Evolutionary conservation across 768 basidiomycete species (phyloP), one percentile per base, ranked within the genome.

Genomic region (Lentinula detonsa): DNA sequence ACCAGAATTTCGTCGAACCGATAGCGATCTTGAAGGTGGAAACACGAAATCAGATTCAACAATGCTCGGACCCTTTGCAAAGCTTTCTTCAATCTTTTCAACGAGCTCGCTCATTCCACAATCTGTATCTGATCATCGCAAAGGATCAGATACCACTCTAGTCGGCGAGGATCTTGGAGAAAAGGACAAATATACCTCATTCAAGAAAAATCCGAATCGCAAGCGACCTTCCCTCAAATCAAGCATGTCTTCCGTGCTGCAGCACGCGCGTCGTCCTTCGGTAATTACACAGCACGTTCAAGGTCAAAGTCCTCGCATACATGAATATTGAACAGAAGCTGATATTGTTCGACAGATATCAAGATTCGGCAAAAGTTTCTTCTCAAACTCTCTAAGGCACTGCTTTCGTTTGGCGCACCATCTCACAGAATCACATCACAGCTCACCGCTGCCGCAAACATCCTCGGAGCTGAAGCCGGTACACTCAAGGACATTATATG

Each of bases 361-460:
- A 71, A 75, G 34, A 76, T 73, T 50, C 79, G 84, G 55, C 78
- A 81, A 60, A 85, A 87, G 58, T 97, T 97, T 75, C 80, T 97
- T 54, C 76, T 95, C 66, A 88, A 87, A 69, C 82, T 97, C 28
- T 91, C 93, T 2, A 90, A 92, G 70, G 91, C 91, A 10, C 81
- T 98, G 61, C 84, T 98, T 70, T 81, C 86, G n/a, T 95, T 91
- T 70, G 95, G 95, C 18, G 91, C 94, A n/a, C 94, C 94, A 1
- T 93, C 93, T 21, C 95, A 97, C 72, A 83, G 95, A 18, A 88
- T 95, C 64, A 93, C 96, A 74, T 87, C 91, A 1, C 94, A 95
- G 70, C 82, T 98, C 43, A 79, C 81, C 61, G 84, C 90, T 4
- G 93, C 92, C 2, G 88, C 93, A 5, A 75, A 81, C 10, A 88